These are phyloP conservation scores for Spergularia bocconei DNA, from an alignment of 148 eudicot genomes.

Conservation along the genomic window DNA sequence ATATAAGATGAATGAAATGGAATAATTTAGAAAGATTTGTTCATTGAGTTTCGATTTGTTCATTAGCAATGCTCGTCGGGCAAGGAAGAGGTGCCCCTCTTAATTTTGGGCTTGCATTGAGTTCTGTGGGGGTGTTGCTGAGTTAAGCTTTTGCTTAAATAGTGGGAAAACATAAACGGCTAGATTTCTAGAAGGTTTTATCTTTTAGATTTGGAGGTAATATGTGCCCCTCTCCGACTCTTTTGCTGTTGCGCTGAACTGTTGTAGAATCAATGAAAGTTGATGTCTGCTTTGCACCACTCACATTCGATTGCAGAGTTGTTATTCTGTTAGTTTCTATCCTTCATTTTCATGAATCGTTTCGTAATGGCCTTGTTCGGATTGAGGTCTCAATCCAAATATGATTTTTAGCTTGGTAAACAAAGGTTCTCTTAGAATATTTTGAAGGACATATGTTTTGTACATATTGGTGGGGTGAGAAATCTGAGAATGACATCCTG, in stretches of 20 bases:
- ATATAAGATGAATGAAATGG: background rate
- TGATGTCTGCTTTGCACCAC: too few species aligned
- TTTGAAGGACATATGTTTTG: background rate
- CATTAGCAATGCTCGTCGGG: background rate
- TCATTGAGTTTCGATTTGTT: background rate
- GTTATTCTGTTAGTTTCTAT: too few species aligned
- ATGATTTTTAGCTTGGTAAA: background rate
- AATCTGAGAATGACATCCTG: too few species aligned
- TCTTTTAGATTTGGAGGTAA: background rate
- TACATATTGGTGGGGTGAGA: background rate
- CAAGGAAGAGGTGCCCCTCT: background rate
- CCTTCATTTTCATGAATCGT: too few species aligned
- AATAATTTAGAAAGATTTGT: background rate
- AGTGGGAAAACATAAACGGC: too few species aligned
- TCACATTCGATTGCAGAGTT: too few species aligned
- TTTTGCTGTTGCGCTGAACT: background rate
- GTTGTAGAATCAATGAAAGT: background rate
- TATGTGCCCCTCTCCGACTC: background rate
- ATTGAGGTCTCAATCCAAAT: too few species aligned
- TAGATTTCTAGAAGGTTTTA: too few species aligned
- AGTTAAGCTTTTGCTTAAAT: too few species aligned
- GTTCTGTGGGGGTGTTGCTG: background rate
- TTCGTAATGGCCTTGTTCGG: too few species aligned
- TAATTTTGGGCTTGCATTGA: background rate
- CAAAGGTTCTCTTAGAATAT: background rate